Base-by-base conservation (phyloP, 2,329 filamentous ascomycete species). In the Ambrosiella cleistominuta region DNA sequence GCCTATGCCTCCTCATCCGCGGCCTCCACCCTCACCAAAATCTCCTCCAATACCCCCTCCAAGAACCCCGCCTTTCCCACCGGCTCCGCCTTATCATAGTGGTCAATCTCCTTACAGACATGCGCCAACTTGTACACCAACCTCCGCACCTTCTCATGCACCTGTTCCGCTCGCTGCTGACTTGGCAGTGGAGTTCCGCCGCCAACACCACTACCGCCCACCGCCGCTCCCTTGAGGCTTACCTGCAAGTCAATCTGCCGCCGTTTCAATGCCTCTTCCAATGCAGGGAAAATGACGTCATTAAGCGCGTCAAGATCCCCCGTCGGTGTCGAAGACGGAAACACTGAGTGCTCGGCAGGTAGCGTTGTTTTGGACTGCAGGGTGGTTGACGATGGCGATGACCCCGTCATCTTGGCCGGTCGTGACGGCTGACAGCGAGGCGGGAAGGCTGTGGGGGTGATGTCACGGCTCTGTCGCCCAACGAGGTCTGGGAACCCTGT, bases 61-160 rank as follows among this genome's bases (percentile, higher is more conserved):
- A 97, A 71, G 64, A 97, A 94, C 0, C 86, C 88, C 50, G 83
- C 91, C 91, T 97, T 96, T 0, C 89, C 88, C 9, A 97, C 88
- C 5, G 89, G 88, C 64, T 88, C 86, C 49, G 83, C 80, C 68
- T 85, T 85, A 70, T 98, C 93, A 70, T 83, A 86, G 62, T 85
- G 79, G 69, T 98, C 91, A 65, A 98, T 88, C 68, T 95, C 89
- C 66, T 84, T 85, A 70, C 95, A 95, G 27, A 91, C 76, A 61
- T 86, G 81, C 1, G 84, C 85, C 37, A 94, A 77, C 67, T 95
- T 94, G 63, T 83, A 83, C 11, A 95, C 88, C 36, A 95, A 75
- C 66, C 83, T 81, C 63, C 85, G 79, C 47, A 97, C 77, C 68
- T 86, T 85, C 60, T 95, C 89, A 66, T 97, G 90, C 0, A 85